Base-by-base conservation (phyloP, 345 rosid genomes). In the Eucalyptus regnans region DNA sequence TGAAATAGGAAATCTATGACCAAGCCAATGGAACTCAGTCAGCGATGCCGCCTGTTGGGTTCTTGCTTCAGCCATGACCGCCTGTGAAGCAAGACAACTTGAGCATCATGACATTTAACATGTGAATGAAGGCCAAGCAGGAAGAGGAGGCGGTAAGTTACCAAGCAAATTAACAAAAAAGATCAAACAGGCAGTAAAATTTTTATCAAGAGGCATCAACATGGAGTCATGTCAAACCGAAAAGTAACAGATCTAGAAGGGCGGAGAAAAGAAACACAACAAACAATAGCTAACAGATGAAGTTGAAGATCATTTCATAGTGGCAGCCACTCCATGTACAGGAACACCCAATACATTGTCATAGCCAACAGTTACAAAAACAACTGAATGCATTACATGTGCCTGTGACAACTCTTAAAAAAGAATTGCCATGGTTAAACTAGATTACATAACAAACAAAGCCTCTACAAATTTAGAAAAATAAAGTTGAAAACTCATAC, bases 1-100 rank as follows among this genome's bases (percentile, higher is more conserved):
- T 71, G 97, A 92, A 90, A 98, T 93, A 22, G 99, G 99, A 93
- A 94, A 97, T 90, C 92, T 95, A 92, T 96, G 95, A 86, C 99
- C 99, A 92, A 98, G 99, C 99, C 99, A 98, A 71, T 93, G 93
- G 89, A 98, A 95, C 94, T 98, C 99, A 18, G 99, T 98, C 93
- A 98, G 91, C 27, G 99, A 97, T 89, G 99, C 98, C 86, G 99
- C 99, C 91, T 98, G 99, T 89, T 98, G 99, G 87, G 99, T 94
- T 93, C 99, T 97, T 87, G 98, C 99, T 93, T 97, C 99, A 29
- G 97, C 97, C 97, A 97, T 95, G 88, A 92, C 99, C 91, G 97
- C 99, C 99, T 98, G 92, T 89, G 87, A 90, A 90, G 37, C 80
- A 89, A 52, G 44, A 71, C 64, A 66, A 50, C 29, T 62, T 27